These are phyloP conservation scores for Verticillium nubilum DNA, from an alignment of 2,329 filamentous ascomycete genomes.

Conservation along the genomic window DNA sequence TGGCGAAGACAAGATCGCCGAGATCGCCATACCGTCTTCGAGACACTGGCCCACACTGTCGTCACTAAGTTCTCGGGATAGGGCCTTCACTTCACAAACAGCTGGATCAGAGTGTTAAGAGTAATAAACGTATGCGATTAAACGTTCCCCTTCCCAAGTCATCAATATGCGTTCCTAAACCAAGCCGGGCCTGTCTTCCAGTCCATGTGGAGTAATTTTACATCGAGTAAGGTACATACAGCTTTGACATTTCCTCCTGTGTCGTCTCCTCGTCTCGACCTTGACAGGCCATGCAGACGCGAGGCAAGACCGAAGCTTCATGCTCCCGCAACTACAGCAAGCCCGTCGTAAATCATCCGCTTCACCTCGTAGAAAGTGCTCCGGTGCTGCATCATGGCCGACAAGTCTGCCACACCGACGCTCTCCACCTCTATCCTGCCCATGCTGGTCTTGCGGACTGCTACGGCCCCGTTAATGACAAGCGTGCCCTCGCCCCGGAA, in stretches of 20 bases:
- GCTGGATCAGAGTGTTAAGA: not conserved
- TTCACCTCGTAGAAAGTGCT: conserved; percentile 84
- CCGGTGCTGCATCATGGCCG: conserved; percentile 35
- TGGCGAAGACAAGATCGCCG: not conserved
- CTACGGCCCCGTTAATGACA: conserved; percentile 81
- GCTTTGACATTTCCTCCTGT: not conserved
- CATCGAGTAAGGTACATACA: not conserved
- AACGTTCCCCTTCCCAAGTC: not conserved
- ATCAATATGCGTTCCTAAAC: not conserved
- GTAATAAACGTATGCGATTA: not conserved
- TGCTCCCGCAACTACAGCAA: conserved; percentile 74
- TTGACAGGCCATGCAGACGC: not conserved
- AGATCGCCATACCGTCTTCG: not conserved
- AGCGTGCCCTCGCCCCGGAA: conserved; percentile 91
- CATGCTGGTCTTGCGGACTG: conserved; percentile 82
- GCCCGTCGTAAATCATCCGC: conserved; percentile 84
- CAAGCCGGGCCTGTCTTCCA: not conserved
- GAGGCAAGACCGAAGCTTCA: not conserved
- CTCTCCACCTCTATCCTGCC: conserved; percentile 86
- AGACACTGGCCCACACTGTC: not conserved
- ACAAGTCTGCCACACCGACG: conserved; percentile 46
- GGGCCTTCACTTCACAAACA: too few species aligned
- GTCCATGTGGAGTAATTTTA: not conserved
- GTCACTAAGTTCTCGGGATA: not conserved
- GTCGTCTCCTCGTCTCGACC: not conserved